Evolutionary conservation across 2,329 filamentous ascomycete species (phyloP).

Genomic region (Colletotrichum sp.): DNA sequence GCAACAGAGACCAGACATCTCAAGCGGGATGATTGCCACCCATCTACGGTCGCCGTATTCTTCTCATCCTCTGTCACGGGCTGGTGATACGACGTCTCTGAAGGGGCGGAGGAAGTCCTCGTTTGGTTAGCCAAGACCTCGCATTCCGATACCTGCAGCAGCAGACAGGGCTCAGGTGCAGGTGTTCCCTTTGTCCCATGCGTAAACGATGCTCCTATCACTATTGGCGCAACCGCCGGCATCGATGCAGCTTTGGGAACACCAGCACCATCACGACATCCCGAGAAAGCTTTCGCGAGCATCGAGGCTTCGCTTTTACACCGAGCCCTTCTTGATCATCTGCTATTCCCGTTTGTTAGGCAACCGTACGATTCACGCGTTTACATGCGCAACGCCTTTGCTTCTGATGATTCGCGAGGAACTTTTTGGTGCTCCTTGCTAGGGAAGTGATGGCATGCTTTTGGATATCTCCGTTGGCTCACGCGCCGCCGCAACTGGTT

Average conservation of each 20-base stretch:
- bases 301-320: neutral
- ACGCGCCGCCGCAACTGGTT: neutral
- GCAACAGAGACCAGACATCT: neutral
- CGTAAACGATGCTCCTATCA: neutral
- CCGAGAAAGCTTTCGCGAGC: neutral
- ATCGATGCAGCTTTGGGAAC: neutral
- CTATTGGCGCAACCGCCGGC: neutral
- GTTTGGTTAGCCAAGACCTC: neutral
- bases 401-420: neutral
- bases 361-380: rapidly evolving
- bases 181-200: neutral
- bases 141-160: neutral
- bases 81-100: neutral
- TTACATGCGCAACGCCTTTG: neutral
- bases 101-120: neutral
- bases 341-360: neutral
- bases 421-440: rapidly evolving
- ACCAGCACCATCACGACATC: neutral
- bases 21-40: neutral
- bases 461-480: neutral
- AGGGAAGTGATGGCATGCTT: neutral
- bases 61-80: neutral
- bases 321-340: neutral
- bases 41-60: neutral
- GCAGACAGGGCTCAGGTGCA: neutral